Evolutionary conservation across 148 eudicot genomes (phyloP).

Genomic region (Beta vulgaris): DNA sequence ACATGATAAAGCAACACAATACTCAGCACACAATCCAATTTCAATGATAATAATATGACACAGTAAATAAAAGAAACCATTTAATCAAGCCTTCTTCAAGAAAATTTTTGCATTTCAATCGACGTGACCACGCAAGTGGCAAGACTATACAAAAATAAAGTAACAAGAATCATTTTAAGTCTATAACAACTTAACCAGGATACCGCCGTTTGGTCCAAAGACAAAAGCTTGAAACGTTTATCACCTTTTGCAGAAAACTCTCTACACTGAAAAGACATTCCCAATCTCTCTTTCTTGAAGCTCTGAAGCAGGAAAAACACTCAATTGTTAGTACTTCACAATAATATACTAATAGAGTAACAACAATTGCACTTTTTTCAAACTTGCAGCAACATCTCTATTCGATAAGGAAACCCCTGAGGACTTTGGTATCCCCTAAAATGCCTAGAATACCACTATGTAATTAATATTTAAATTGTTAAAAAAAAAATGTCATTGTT

Average conservation of each 20-base stretch:
- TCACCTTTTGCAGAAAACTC: conserved; percentile 43
- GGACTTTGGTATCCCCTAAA: too few species aligned
- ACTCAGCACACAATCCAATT: background rate
- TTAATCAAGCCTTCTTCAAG: background rate
- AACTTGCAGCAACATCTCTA: too few species aligned
- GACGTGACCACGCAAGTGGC: background rate
- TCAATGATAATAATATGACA: background rate
- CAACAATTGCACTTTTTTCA: background rate
- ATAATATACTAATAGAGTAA: background rate
- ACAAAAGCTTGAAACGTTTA: background rate
- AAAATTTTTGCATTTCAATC: background rate
- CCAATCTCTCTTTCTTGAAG: conserved; percentile 33
- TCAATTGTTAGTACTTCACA: background rate
- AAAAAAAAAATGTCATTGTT: too few species aligned
- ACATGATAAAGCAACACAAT: background rate
- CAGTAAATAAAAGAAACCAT: background rate
- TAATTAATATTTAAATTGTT: too few species aligned
- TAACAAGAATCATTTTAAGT: background rate
- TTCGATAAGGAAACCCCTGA: too few species aligned
- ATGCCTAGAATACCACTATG: too few species aligned
- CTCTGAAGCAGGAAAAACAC: conserved; percentile 26
- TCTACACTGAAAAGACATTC: conserved; percentile 28
- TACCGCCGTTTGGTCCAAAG: background rate
- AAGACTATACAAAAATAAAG: background rate
- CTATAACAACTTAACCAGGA: background rate